Conservation (phyloP, 2,329 filamentous ascomycete species). For the Celoporthe dispersa region DNA sequence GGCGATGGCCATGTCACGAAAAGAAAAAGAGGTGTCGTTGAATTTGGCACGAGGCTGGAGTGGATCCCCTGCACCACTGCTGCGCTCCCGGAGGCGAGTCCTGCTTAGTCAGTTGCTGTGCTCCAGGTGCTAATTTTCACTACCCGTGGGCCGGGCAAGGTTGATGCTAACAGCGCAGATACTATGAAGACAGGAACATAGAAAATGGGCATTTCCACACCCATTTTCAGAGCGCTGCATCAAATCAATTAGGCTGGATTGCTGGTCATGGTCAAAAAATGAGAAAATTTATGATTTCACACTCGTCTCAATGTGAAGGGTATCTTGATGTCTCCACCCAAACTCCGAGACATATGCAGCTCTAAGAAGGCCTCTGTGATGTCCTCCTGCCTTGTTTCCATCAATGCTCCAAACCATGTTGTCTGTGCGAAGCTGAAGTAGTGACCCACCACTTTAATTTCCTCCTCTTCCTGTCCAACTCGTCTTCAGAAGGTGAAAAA, state of each 20-base stretch:
- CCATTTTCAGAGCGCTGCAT: not conserved
- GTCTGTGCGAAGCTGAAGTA: not conserved
- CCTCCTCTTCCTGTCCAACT: not conserved
- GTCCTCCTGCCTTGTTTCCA: not conserved
- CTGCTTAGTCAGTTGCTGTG: conserved; percentile 11
- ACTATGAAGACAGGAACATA: no score
- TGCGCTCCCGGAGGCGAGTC: not conserved
- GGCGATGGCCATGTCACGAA: conserved; percentile 16
- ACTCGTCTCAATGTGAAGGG: not conserved
- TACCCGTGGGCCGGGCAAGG: not conserved
- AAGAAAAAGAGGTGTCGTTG: conserved; percentile 21
- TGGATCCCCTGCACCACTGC: not conserved
- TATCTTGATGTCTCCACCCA: not conserved
- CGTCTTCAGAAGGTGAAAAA: no score
- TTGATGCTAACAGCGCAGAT: not conserved
- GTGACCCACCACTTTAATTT: not conserved
- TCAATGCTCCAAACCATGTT: not conserved
- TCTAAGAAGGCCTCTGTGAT: not conserved
- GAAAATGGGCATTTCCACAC: not conserved
- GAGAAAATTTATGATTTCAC: not conserved
- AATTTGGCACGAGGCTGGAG: conserved; percentile 17
- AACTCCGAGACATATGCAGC: not conserved
- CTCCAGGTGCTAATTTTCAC: not conserved
- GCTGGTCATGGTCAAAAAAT: not conserved
- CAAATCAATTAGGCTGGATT: not conserved